These are phyloP conservation scores for Anthoceros angustus DNA, from an alignment of 225 moss, liverwort and hornwort genomes.

Conservation along the genomic window DNA sequence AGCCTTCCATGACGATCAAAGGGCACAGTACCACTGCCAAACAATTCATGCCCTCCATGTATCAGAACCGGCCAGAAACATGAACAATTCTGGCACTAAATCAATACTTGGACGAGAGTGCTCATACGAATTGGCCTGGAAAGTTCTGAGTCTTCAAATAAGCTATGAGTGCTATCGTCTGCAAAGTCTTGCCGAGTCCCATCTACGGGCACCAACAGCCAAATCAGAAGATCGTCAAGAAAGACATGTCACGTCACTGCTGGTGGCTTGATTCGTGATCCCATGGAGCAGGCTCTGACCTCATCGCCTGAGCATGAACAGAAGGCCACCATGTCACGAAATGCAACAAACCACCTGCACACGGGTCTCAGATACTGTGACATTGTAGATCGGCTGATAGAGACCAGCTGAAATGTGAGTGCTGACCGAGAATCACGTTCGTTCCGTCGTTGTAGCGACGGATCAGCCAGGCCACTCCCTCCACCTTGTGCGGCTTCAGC, in stretches of 20 bases:
- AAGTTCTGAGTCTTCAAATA: slow-evolving; percentile 36
- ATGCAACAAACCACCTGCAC: not conserved
- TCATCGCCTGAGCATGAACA: slow-evolving; percentile 63
- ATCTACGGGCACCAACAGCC: slow-evolving; percentile 31
- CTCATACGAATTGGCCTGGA: slow-evolving; percentile 62
- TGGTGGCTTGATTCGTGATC: slow-evolving; percentile 10
- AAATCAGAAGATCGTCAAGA: too few species aligned
- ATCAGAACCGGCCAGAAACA: not conserved
- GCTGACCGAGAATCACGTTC: slow-evolving; percentile 58
- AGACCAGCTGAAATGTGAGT: not conserved
- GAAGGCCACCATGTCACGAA: not conserved
- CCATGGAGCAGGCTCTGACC: slow-evolving; percentile 26
- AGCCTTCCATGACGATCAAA: slow-evolving; percentile 78
- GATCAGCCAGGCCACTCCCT: slow-evolving; percentile 77
- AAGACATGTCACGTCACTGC: slow-evolving; percentile 1
- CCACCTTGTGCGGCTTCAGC: slow-evolving; percentile 63
- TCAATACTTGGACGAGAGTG: not conserved
- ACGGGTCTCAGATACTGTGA: not conserved
- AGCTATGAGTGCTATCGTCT: slow-evolving; percentile 51
- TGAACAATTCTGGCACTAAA: not conserved
- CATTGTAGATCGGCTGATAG: not conserved
- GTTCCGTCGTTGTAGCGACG: slow-evolving; percentile 47
- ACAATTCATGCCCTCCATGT: not conserved
- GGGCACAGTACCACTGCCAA: slow-evolving; percentile 78
- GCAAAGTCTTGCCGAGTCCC: slow-evolving; percentile 90